Percentiles rank a stretch among this genome's conserved stretches.
Conservation (phyloP, 225 moss, liverwort and hornwort species). For the Neckera pumila region DNA sequence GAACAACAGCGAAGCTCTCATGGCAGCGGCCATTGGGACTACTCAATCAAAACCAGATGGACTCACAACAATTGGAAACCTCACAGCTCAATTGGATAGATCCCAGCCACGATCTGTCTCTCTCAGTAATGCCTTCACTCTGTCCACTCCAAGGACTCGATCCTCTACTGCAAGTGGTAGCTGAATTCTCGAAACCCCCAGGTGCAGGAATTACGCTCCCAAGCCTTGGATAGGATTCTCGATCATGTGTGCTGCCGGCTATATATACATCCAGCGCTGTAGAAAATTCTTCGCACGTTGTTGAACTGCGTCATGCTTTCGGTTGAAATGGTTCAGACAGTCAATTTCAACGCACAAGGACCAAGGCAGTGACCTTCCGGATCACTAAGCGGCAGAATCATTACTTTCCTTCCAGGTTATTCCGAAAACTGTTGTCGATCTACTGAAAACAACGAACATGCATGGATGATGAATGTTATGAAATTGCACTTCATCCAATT, state of each 20-base stretch:
- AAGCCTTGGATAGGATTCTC: background rate
- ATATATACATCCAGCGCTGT: background rate
- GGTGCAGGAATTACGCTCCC: background rate
- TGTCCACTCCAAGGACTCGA: too few relatives aligned
- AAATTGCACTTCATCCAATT: too few relatives aligned
- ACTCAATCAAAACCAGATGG: background rate
- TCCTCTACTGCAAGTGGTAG: background rate
- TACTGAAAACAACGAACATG: too few relatives aligned
- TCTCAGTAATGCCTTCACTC: background rate
- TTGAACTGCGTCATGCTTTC: too few relatives aligned
- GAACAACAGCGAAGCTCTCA: background rate
- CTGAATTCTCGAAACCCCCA: background rate
- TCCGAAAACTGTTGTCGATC: too few relatives aligned
- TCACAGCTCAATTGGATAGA: background rate
- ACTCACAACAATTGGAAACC: background rate
- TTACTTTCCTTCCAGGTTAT: too few relatives aligned
- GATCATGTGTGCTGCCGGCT: background rate
- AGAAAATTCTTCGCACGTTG: background rate
- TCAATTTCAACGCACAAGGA: background rate
- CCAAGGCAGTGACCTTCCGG: background rate
- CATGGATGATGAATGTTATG: too few relatives aligned
- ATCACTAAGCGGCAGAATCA: background rate
- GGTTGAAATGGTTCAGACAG: background rate
- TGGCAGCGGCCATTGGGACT: background rate
- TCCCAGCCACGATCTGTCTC: background rate